These are phyloP conservation scores for Galerina marginata DNA, from an alignment of 768 basidiomycete species.

Conservation along the genomic window DNA sequence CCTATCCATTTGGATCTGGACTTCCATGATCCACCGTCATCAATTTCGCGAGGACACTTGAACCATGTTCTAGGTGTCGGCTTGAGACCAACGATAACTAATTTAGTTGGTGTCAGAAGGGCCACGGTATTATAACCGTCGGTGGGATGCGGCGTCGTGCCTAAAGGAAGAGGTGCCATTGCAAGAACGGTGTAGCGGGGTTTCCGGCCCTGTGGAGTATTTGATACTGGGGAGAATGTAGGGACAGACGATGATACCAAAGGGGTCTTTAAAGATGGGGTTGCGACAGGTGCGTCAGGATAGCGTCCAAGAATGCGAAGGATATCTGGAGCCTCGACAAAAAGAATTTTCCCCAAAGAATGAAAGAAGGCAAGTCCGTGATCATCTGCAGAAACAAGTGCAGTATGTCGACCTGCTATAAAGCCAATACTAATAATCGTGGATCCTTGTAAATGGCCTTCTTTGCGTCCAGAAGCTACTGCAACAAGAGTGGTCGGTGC, in stretches of 20 bases:
- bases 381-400: slow-evolving; percentile 90
- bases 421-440: slow-evolving; percentile 85
- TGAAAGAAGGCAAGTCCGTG: slow-evolving; percentile 94
- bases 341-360: slow-evolving; percentile 90
- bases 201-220: slow-evolving; percentile 44
- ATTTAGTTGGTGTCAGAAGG: slow-evolving; percentile 85
- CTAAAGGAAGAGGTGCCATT: slow-evolving; percentile 84
- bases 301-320: slow-evolving; percentile 94
- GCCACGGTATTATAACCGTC: slow-evolving; percentile 85
- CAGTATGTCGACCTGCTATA: slow-evolving; percentile 90
- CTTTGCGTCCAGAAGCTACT: slow-evolving; percentile 79
- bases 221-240: slow-evolving; percentile 30
- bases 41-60: slow-evolving; percentile 62
- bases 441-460: slow-evolving; percentile 84
- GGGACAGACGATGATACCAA: slow-evolving; percentile 17
- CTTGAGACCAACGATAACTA: slow-evolving; percentile 92
- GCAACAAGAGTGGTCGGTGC: slow-evolving; percentile 69
- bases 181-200: slow-evolving; percentile 73
- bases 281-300: slow-evolving; percentile 47
- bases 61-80: slow-evolving; percentile 94
- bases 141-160: slow-evolving; percentile 71
- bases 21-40: slow-evolving; percentile 48
- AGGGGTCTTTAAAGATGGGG: slow-evolving; percentile 1
- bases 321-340: slow-evolving; percentile 94
- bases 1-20: slow-evolving; percentile 61